These are phyloP conservation scores for Vigna trinervia DNA, from an alignment of 306 rosid species.

Conservation along the genomic window DNA sequence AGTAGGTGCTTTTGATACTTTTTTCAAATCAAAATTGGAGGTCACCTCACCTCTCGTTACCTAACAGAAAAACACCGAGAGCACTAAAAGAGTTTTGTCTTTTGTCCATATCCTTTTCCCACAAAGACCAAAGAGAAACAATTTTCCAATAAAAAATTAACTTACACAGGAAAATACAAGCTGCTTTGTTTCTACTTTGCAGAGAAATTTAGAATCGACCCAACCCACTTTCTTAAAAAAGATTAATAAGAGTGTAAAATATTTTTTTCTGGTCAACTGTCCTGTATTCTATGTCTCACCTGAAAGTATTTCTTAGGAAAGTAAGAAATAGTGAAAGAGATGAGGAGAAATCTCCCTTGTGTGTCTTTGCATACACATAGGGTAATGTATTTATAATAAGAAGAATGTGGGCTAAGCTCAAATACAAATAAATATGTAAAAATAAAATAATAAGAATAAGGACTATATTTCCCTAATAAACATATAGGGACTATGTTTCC, in stretches of 20 bases:
- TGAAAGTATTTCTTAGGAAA: slow-evolving; percentile 18
- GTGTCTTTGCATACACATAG: too few species aligned
- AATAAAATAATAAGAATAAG: too few species aligned
- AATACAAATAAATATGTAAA: too few species aligned
- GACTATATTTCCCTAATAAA: too few species aligned
- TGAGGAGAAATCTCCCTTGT: too few species aligned
- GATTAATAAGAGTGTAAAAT: neutral
- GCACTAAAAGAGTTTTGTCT: neutral
- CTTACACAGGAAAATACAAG: neutral
- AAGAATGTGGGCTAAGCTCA: too few species aligned
- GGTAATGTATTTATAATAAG: too few species aligned
- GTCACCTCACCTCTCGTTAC: neutral
- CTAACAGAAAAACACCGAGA: neutral
- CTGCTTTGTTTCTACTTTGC: slow-evolving; percentile 4
- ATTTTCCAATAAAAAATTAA: slow-evolving; percentile 26
- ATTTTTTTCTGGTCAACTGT: slow-evolving; percentile 12
- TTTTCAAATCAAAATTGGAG: neutral
- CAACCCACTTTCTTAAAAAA: slow-evolving; percentile 6
- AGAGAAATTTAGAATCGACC: slow-evolving; percentile 1
- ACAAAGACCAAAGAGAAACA: slow-evolving; percentile 9
- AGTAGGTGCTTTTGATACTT: neutral
- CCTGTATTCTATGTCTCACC: slow-evolving; percentile 1
- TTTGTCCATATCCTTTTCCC: neutral
- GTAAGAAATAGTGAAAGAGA: neutral
- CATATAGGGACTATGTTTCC: too few species aligned